Conservation (phyloP, 2,329 filamentous ascomycete species). For the Stemphylium beticola region DNA sequence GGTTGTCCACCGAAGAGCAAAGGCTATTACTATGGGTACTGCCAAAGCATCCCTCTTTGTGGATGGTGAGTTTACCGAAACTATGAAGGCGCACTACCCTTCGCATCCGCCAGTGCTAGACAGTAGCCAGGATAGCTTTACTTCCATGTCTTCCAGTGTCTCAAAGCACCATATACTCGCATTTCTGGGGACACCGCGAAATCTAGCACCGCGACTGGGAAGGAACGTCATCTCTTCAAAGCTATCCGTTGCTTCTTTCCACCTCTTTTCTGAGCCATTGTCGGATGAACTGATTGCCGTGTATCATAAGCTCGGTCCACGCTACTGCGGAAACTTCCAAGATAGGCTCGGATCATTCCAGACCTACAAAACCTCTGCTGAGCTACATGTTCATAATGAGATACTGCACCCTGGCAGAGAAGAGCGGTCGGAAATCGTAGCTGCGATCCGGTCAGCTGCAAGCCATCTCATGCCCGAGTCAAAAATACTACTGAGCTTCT, state of each 20-base stretch:
- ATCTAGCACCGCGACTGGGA: constrained; percentile 78
- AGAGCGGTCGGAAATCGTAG: constrained; percentile 88
- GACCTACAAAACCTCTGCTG: constrained; percentile 92
- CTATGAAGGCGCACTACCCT: constrained; percentile 88
- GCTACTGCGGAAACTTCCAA: constrained; percentile 95
- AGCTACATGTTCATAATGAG: constrained; percentile 89
- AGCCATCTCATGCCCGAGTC: constrained; percentile 80
- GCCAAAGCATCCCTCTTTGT: constrained; percentile 89
- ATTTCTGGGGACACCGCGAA: constrained; percentile 90
- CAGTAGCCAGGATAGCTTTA: constrained; percentile 70
- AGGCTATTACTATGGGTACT: constrained; percentile 66
- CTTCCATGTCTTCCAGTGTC: constrained; percentile 65
- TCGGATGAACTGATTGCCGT: constrained; percentile 93
- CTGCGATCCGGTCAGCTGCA: constrained; percentile 84
- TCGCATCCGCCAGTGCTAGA: constrained; percentile 71
- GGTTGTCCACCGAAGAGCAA: constrained; percentile 81
- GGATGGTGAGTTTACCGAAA: constrained; percentile 91
- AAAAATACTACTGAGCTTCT: constrained; percentile 81
- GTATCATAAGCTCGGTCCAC: constrained; percentile 84
- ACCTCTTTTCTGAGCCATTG: constrained; percentile 84
- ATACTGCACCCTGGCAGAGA: constrained; percentile 87
- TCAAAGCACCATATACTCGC: constrained; percentile 79
- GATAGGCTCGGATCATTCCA: constrained; percentile 95
- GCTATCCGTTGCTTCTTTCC: constrained; percentile 89
- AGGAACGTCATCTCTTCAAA: constrained; percentile 75